Evolutionary conservation across 192 early-diverging fungal species (phyloP), one percentile per base, ranked within the genome.

Genomic region (Coemansia sp.): DNA sequence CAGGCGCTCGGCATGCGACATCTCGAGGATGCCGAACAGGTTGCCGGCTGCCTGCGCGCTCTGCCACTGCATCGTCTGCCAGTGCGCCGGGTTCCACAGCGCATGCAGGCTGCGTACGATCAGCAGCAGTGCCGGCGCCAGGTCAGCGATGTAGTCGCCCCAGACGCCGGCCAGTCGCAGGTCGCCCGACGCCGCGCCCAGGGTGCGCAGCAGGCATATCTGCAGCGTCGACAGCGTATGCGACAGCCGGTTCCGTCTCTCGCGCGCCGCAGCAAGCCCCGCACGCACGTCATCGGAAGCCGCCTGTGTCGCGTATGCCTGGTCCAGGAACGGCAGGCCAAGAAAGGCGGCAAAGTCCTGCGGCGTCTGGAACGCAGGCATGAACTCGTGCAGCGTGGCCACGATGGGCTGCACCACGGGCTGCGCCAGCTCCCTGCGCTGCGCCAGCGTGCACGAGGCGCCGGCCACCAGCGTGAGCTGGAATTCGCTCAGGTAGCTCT

Each of bases 401-500:
- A 74, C 49, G 1, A 79, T 47, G 36, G 77, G 77, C 61, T 36
- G 71, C 6, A 79, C 45, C 4, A 79, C 46, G 14, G 77, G 71
- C 29, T 25, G 60, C 2, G 77, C 77, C 35, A 79, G 64, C 14
- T 63, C 64, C 35, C 54, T 60, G 61, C 71, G 77, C 50, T 68
- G 39, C 4, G 68, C 22, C 52, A 74, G 52, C 5, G 62, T 52
- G 45, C 65, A 50, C 13, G 67, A 53, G 1, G 77, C 71, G 9
- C 75, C 75, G 1, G 70, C 66, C 23, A 74, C 60, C 9, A 79
- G 42, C 18, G 77, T 63, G 23, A 79, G 51, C 34, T 65, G 77
- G 57, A 79, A 79, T 58, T 79, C 77, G 58, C 67, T 48, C 47
- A 79, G 55, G 19, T 70, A 56, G 36, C 68, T 39, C 50, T 79